Conservation (phyloP, 2,329 filamentous ascomycete genomes). For the Cladophialophora immunda region DNA sequence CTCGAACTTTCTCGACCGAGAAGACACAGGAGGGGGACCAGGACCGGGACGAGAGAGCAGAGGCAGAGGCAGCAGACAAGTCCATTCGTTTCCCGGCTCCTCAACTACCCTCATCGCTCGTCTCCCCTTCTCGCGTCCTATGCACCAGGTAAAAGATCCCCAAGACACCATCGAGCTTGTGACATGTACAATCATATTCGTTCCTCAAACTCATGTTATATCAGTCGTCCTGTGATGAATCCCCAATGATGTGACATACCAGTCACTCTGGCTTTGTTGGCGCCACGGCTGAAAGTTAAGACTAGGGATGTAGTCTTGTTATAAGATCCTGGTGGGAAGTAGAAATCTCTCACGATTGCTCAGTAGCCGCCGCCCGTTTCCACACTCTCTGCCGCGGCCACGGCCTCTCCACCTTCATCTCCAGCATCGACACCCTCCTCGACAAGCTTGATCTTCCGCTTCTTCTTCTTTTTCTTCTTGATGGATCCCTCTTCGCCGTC, state of each 20-base stretch:
- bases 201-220: neutral
- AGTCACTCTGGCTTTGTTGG: neutral
- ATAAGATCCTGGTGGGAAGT: neutral
- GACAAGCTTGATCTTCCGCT: conserved; percentile 34
- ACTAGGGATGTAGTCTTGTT: neutral
- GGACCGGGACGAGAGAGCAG: too few relatives aligned
- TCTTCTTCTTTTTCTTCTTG: conserved; percentile 42
- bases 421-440: conserved; percentile 3
- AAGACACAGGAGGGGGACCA: too few relatives aligned
- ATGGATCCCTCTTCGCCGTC: conserved; percentile 24
- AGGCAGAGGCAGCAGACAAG: too few relatives aligned
- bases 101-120: neutral
- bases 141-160: neutral
- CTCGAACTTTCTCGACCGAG: neutral
- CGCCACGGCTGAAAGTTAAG: neutral
- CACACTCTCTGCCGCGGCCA: neutral
- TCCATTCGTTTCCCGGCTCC: too few relatives aligned
- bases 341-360: neutral
- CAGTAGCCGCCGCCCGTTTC: neutral
- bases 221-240: neutral
- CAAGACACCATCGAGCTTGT: neutral
- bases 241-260: neutral
- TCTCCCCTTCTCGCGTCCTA: neutral
- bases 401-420: neutral
- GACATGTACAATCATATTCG: neutral